Percentiles rank a stretch among this genome's conserved stretches.
These are phyloP conservation scores for Naematelia encephala DNA, from an alignment of 768 basidiomycete species.

Conservation along the genomic window DNA sequence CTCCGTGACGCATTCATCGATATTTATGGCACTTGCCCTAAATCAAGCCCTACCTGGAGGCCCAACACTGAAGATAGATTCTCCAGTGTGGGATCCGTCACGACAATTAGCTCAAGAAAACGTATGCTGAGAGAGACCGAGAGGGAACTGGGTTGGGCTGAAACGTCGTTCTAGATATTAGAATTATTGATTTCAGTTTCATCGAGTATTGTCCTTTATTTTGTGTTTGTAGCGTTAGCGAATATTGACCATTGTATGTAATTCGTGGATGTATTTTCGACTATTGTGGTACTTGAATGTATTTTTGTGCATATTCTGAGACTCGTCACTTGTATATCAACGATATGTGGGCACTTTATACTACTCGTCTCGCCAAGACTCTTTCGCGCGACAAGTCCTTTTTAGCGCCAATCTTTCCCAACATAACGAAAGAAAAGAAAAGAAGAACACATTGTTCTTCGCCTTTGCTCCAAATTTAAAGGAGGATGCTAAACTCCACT, in stretches of 20 bases:
- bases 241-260: no score
- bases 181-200: no score
- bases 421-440: background rate
- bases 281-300: no score
- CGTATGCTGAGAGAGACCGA: background rate
- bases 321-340: no score
- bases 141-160: background rate
- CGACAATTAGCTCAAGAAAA: background rate
- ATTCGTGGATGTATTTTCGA: no score
- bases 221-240: no score
- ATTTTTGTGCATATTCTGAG: background rate
- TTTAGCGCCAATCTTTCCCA: constrained; percentile 2
- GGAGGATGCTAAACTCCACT: background rate
- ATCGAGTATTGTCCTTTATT: no score
- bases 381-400: constrained; percentile 14
- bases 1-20: background rate
- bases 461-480: background rate
- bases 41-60: no score
- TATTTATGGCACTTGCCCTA: background rate
- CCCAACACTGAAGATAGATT: no score
- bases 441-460: no score
- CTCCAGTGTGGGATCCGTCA: no score
- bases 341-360: constrained; percentile 14
- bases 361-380: constrained; percentile 11
- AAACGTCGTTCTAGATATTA: no score